Percentiles rank a stretch among this genome's conserved stretches.
These are phyloP conservation scores for Cyphellophora europaea DNA, from an alignment of 2,329 filamentous ascomycete genomes.

Conservation along the genomic window DNA sequence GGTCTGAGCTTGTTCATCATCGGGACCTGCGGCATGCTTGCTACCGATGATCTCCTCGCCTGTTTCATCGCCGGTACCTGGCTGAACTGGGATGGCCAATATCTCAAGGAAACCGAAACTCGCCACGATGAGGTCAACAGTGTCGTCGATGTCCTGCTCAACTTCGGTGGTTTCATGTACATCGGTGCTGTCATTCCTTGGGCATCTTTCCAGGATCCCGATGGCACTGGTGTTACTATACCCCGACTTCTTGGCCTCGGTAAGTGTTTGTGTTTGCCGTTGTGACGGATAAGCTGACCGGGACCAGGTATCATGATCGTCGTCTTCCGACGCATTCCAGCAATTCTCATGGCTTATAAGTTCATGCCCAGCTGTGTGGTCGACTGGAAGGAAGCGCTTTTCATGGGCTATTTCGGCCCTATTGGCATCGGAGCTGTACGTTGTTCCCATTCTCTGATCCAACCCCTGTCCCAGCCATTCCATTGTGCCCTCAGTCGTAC, in stretches of 20 bases:
- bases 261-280: no score
- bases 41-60: slow-evolving; percentile 80
- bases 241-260: slow-evolving; percentile 91
- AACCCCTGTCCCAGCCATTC: no score
- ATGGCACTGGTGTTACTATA: slow-evolving; percentile 60
- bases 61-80: slow-evolving; percentile 81
- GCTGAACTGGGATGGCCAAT: slow-evolving; percentile 54
- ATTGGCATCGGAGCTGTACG: slow-evolving; percentile 94
- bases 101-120: slow-evolving; percentile 44
- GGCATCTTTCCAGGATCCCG: slow-evolving; percentile 71
- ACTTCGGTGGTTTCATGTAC: slow-evolving; percentile 65
- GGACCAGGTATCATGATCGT: slow-evolving; percentile 63
- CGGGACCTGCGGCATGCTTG: slow-evolving; percentile 77
- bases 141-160: slow-evolving; percentile 48
- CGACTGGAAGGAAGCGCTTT: slow-evolving; percentile 92
- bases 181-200: slow-evolving; percentile 95
- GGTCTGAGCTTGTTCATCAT: slow-evolving; percentile 77
- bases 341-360: slow-evolving; percentile 84
- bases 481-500: no score
- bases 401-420: slow-evolving; percentile 96
- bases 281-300: no score
- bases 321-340: slow-evolving; percentile 85
- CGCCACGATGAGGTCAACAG: slow-evolving; percentile 54
- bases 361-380: slow-evolving; percentile 91
- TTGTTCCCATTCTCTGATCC: no score